Evolutionary conservation across 176 grass and related monocot species (phyloP).

Genomic region (Microstegium vimineum): DNA sequence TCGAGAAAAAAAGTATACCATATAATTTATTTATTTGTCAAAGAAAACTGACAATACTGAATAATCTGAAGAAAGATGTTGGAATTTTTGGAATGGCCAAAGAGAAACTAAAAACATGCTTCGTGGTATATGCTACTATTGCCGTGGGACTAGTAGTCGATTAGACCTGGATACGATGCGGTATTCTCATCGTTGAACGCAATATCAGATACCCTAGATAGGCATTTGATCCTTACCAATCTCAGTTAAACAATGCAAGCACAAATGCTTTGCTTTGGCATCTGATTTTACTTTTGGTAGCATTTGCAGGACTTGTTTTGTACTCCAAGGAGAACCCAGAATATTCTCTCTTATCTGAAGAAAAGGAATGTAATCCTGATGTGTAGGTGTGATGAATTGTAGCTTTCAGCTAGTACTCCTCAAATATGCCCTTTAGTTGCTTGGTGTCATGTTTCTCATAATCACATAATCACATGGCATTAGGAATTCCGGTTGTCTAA

Average conservation of each 20-base stretch:
- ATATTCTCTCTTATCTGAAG: slow-evolving; percentile 22
- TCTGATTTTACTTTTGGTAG: slow-evolving; percentile 4
- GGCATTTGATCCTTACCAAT: slow-evolving; percentile 42
- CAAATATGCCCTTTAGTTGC: slow-evolving; percentile 31
- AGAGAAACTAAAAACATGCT: neutral
- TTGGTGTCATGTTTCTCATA: slow-evolving; percentile 18
- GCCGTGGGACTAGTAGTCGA: neutral
- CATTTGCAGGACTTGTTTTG: slow-evolving; percentile 1
- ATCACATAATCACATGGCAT: slow-evolving; percentile 19
- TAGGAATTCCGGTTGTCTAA: slow-evolving; percentile 7
- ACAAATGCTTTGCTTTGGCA: slow-evolving; percentile 14
- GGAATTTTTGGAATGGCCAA: neutral
- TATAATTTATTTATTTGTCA: neutral
- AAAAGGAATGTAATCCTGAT: slow-evolving; percentile 10
- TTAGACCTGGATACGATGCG: neutral
- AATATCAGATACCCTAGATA: slow-evolving; percentile 7
- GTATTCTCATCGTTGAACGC: slow-evolving; percentile 1
- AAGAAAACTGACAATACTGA: neutral
- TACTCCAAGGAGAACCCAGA: slow-evolving; percentile 2
- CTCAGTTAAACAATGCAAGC: slow-evolving; percentile 22
- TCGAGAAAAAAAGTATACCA: neutral
- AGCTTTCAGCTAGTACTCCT: slow-evolving; percentile 29
- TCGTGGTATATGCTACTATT: neutral
- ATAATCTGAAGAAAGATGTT: neutral
- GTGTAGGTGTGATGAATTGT: slow-evolving; percentile 1